Percentiles rank a stretch among this genome's conserved stretches.
Evolutionary conservation across 2,329 filamentous ascomycete genomes (phyloP).

Genomic region (Dactylellina drechsleri): DNA sequence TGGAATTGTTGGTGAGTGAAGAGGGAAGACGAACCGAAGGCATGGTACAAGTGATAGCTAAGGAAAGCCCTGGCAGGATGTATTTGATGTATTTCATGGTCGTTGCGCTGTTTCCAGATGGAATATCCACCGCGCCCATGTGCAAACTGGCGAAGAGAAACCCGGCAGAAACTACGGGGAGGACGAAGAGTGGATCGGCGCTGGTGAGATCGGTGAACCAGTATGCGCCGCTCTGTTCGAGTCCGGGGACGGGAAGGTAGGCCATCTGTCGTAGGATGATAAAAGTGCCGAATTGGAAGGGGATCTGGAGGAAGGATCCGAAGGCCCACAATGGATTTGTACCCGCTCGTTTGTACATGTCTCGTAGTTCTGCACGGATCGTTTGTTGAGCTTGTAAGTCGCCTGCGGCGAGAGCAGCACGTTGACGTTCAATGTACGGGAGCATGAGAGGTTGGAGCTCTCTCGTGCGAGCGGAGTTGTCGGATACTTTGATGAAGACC

Average conservation of each 20-base stretch:
- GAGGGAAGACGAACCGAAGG: constrained; percentile 63
- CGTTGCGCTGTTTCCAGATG: background rate
- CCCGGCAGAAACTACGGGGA: constrained; percentile 72
- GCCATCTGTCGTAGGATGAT: constrained; percentile 79
- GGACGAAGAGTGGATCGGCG: constrained; percentile 78
- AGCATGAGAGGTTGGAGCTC: constrained; percentile 69
- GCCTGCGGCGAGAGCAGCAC: constrained; percentile 60
- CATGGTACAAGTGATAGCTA: constrained; percentile 44
- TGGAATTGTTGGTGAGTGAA: background rate
- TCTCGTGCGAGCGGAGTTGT: constrained; percentile 72
- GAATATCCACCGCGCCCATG: constrained; percentile 20
- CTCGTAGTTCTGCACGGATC: constrained; percentile 65
- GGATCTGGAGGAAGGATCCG: constrained; percentile 71
- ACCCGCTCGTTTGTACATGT: constrained; percentile 68
- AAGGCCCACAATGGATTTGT: constrained; percentile 67
- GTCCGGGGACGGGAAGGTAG: constrained; percentile 79
- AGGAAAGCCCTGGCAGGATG: constrained; percentile 25
- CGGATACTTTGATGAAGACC: constrained; percentile 71
- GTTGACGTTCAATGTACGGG: constrained; percentile 70
- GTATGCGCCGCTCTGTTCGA: constrained; percentile 75
- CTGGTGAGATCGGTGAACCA: constrained; percentile 84
- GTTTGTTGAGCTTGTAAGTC: constrained; percentile 66
- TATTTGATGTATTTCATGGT: constrained; percentile 30
- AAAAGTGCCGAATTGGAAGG: constrained; percentile 84
- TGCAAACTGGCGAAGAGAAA: constrained; percentile 62